A percentile compares a stretch with the other conserved stretches of the same genome.
phyloP scores from a whole-genome alignment of 2,329 filamentous ascomycete genomes.

The Pestalotiopsis sp. region DNA sequence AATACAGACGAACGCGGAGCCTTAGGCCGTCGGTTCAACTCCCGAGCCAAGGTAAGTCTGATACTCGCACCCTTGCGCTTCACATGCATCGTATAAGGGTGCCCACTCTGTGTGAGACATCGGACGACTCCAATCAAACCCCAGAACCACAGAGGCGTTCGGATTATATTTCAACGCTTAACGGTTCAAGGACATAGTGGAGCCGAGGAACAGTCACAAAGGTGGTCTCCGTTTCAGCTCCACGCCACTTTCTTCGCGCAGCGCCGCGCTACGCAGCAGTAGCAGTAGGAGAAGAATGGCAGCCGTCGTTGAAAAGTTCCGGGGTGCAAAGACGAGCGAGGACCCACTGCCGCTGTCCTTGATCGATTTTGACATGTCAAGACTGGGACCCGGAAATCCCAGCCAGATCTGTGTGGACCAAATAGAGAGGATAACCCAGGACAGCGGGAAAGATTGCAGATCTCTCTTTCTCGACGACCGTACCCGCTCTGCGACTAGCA shows the following conservation, averaged over 20 bases:
- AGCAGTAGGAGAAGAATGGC: background rate
- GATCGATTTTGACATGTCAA: constrained; percentile 1
- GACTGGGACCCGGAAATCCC: background rate
- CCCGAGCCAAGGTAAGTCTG: background rate
- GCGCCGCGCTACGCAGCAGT: background rate
- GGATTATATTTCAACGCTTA: background rate
- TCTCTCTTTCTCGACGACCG: background rate
- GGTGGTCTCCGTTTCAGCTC: background rate
- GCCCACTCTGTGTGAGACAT: constrained; percentile 7
- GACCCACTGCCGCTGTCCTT: background rate
- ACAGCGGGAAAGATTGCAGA: constrained; percentile 7
- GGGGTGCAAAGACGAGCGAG: background rate
- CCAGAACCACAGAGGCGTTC: background rate
- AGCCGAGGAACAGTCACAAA: background rate
- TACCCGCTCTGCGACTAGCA: background rate
- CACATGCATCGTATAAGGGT: background rate
- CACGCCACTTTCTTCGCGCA: background rate
- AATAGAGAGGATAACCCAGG: constrained; percentile 4
- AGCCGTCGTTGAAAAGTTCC: background rate
- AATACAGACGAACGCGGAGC: background rate
- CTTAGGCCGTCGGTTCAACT: background rate
- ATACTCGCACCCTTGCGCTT: background rate
- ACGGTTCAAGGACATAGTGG: background rate
- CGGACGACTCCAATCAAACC: constrained; percentile 1
- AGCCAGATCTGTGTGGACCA: constrained; percentile 9